Percentiles rank a stretch among this genome's conserved stretches.
These are phyloP conservation scores for Claviceps monticola DNA, from an alignment of 2,329 filamentous ascomycete species.

Conservation along the genomic window DNA sequence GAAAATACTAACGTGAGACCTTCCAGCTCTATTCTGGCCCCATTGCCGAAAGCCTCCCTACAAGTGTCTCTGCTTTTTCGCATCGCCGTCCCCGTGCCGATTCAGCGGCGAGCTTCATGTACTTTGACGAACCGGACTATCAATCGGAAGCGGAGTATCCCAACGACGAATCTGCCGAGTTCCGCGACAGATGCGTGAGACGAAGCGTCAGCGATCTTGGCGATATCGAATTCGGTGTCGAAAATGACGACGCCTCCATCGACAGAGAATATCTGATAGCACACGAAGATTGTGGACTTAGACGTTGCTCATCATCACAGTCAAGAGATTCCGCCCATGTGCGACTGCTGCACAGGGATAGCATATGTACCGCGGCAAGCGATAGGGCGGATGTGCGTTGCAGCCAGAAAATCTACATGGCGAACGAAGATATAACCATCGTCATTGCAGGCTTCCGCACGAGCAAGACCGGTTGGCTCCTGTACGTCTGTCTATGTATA, in stretches of 20 bases:
- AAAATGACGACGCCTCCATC: conserved; percentile 24
- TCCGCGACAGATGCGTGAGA: conserved; percentile 13
- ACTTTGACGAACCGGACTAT: conserved; percentile 50
- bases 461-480: conserved; percentile 49
- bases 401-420: conserved; percentile 86
- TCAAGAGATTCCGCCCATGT: conserved; percentile 43
- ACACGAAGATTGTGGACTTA: conserved; percentile 34
- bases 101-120: conserved; percentile 80
- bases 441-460: conserved; percentile 86
- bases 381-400: conserved; percentile 47
- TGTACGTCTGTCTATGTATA: conserved; percentile 59
- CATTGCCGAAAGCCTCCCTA: conserved; percentile 89
- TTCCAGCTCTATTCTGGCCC: conserved; percentile 73
- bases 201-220: conserved; percentile 24
- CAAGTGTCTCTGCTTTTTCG: conserved; percentile 80
- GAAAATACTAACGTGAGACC: not conserved
- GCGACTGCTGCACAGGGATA: conserved; percentile 59
- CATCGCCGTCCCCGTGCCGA: conserved; percentile 71
- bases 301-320: conserved; percentile 48
- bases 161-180: conserved; percentile 17
- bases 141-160: conserved; percentile 15
- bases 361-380: conserved; percentile 54
- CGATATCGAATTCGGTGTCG: conserved; percentile 26
- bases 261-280: conserved; percentile 27
- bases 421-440: conserved; percentile 86